Base-by-base conservation (phyloP, 768 basidiomycete genomes). In the Lentinus tigrinus region DNA sequence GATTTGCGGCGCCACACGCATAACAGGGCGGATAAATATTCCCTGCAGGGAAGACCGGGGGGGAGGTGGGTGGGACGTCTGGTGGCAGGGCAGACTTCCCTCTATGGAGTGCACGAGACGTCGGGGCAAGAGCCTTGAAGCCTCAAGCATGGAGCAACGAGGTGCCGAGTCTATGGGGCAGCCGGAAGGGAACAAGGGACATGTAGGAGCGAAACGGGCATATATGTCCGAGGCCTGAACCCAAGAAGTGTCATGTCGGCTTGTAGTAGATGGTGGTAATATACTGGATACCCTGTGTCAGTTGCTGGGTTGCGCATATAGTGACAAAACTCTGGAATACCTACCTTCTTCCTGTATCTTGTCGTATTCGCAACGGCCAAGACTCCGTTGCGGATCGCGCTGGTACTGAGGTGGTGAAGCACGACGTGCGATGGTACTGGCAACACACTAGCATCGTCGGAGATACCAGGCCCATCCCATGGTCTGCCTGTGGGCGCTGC, bases 381-480 rank as follows among this genome's bases (percentile, higher is more conserved):
- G 46, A 96, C 93, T 7, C 93, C 95, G 70, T 95, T 95, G 72
- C 86, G 81, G 60, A 98, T 98, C 51, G 95, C 95, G 67, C 93
- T 96, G 60, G 95, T 97, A 61, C 92, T 92, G 66, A 98, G 74
- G 73, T 98, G 95, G 65, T 97, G 94, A 62, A 98, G 76, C 23
- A 98, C 93, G 37, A 93, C 93, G 75, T 98, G 95, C 37, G 86
- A 89, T 21, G 95, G 95, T 21, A 97, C 93, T 16, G 96, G 89
- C 61, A 98, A 73, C 56, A 98, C 93, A 47, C 88, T 89, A 51
- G 85, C 89, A 68, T 98, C 95, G 72, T 98, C 95, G 17, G 85
- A 83, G 67, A 87, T 63, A n/a, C 81, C 75, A 36, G 57, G 55
- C 16, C 57, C 39, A 27, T 62, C 63, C 57, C 48, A 53, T 49